Conservation (phyloP, 2,329 filamentous ascomycete species). For the Cladosporium sp. region DNA sequence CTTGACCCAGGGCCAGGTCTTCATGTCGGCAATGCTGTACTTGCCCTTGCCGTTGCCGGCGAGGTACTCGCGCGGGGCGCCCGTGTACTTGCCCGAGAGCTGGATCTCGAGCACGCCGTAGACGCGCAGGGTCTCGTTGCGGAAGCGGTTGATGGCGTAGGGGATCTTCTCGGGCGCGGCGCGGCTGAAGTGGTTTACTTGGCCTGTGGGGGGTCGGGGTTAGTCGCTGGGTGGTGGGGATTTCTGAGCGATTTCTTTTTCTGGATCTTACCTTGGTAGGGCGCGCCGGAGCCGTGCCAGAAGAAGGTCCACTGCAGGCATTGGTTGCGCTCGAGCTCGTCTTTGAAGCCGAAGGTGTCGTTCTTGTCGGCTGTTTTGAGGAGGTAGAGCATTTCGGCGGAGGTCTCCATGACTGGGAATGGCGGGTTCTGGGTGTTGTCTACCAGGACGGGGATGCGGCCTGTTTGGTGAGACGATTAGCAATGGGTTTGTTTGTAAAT, state of each 20-base stretch:
- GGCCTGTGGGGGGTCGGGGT: conserved; percentile 18
- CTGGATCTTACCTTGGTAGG: conserved; percentile 32
- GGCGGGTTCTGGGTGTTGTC: conserved; percentile 46
- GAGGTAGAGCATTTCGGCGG: conserved; percentile 45
- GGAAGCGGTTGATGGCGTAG: conserved; percentile 47
- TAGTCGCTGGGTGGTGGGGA: not conserved
- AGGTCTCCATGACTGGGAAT: conserved; percentile 49
- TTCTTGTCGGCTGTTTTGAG: conserved; percentile 44
- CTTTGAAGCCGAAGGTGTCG: conserved; percentile 46
- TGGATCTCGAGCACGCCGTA: conserved; percentile 52
- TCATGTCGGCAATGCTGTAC: conserved; percentile 48
- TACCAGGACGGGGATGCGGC: conserved; percentile 45
- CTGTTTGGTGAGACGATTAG: conserved; percentile 11
- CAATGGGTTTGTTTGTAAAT: conserved; percentile 11
- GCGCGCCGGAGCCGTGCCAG: conserved; percentile 42
- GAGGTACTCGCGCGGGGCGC: conserved; percentile 45
- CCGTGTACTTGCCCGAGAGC: conserved; percentile 46
- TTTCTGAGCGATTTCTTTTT: not conserved
- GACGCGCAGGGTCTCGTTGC: conserved; percentile 47
- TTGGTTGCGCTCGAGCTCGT: conserved; percentile 45
- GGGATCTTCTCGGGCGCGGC: conserved; percentile 42
- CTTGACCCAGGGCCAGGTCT: conserved; percentile 45
- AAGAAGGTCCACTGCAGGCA: conserved; percentile 51
- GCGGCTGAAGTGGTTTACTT: conserved; percentile 42
- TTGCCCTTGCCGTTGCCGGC: conserved; percentile 50